These are phyloP conservation scores for Bryoerythrophyllum caledonicum DNA, from an alignment of 225 moss, liverwort and hornwort species.

Conservation along the genomic window DNA sequence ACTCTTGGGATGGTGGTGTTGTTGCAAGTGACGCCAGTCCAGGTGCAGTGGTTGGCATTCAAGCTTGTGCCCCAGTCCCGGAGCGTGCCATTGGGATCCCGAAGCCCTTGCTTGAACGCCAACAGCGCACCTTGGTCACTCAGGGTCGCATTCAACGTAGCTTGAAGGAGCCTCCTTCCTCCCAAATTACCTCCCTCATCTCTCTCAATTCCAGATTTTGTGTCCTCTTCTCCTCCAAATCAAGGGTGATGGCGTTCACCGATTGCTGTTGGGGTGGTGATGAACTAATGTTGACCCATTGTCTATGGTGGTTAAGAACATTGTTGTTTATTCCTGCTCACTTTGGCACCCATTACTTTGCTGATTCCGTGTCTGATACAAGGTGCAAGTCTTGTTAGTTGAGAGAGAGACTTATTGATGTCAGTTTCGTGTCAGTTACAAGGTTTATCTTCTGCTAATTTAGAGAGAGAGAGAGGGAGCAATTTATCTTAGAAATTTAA, in stretches of 20 bases:
- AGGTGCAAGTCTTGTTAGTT: too few species aligned
- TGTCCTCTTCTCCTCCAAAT: too few species aligned
- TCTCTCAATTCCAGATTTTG: background rate
- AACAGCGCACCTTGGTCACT: conserved; percentile 26
- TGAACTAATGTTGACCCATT: too few species aligned
- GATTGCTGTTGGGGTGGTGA: too few species aligned
- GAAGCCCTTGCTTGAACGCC: conserved; percentile 25
- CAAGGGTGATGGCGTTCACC: too few species aligned
- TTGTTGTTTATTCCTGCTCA: too few species aligned
- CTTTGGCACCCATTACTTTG: too few species aligned
- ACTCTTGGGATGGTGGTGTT: conserved; percentile 24
- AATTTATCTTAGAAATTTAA: too few species aligned
- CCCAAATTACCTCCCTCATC: conserved; percentile 6
- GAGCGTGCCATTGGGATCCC: conserved; percentile 34
- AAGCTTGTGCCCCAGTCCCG: conserved; percentile 11
- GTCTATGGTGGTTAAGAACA: too few species aligned
- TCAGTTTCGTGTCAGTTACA: background rate
- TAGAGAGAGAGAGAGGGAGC: background rate
- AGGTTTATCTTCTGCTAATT: background rate
- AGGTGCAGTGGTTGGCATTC: conserved; percentile 27
- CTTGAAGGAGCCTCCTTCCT: conserved; percentile 19
- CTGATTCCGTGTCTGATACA: too few species aligned
- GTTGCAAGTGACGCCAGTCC: conserved; percentile 45
- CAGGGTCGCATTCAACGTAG: background rate
- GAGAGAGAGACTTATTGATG: too few species aligned